Conservation (phyloP, 805 yeast genomes). For the Maudiozyma turicensis region DNA sequence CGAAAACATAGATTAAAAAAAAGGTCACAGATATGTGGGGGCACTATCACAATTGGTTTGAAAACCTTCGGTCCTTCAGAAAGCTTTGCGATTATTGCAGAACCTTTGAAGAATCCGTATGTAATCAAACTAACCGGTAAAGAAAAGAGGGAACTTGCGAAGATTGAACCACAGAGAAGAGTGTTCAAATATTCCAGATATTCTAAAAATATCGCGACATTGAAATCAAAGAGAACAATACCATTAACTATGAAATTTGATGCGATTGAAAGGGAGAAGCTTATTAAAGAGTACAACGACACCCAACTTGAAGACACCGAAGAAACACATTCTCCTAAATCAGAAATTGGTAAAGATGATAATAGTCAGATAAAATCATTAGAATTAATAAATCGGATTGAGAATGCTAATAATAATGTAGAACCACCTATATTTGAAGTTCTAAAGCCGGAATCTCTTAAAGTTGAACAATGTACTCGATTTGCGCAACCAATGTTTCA, state of each 20-base stretch:
- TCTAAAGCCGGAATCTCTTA: too few relatives aligned
- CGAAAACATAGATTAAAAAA: constrained; percentile 10
- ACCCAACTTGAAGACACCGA: not conserved
- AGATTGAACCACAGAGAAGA: constrained; percentile 1
- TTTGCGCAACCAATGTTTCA: too few relatives aligned
- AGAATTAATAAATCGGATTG: too few relatives aligned
- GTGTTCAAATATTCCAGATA: constrained; percentile 9
- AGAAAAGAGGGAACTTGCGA: constrained; percentile 17
- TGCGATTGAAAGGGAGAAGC: not conserved
- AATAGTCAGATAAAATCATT: too few relatives aligned
- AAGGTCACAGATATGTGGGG: constrained; percentile 13
- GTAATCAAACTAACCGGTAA: constrained; percentile 13
- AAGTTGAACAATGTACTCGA: too few relatives aligned
- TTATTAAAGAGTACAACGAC: not conserved
- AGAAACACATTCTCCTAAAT: not conserved
- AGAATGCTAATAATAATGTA: too few relatives aligned
- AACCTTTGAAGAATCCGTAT: constrained; percentile 24
- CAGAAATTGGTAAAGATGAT: too few relatives aligned
- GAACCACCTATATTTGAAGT: too few relatives aligned
- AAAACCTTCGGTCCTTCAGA: not conserved
- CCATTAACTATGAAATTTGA: constrained; percentile 5
- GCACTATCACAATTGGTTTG: constrained; percentile 19
- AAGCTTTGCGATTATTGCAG: constrained; percentile 22
- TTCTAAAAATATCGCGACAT: constrained; percentile 15
- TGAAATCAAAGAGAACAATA: constrained; percentile 3